Base-by-base conservation (phyloP, 352 stramenopile genomes). In the Pythium dissimile region DNA sequence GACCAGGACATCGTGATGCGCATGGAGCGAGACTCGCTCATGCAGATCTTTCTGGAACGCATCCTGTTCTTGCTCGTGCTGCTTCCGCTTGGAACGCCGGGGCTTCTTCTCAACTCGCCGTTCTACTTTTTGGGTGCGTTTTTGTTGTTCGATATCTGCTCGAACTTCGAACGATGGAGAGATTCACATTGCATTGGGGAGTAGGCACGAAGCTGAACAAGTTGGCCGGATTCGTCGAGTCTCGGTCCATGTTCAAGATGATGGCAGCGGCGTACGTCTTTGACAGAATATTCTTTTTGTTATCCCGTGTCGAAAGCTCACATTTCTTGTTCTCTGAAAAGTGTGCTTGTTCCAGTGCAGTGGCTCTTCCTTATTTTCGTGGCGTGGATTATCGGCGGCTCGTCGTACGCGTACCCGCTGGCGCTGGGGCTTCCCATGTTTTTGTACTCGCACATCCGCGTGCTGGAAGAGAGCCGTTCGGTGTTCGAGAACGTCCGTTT, bases 201-300 rank as follows among this genome's bases (percentile, higher is more conserved):
- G 16, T 31, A 90, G 80, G 73, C 26, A 75, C 60, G 24, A 91
- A 91, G 51, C 69, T 91, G 51, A 91, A 91, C 52, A 77, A 59
- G 30, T 48, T 83, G 2, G 81, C 81, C 4, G 81, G 81, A 9
- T 89, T 77, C 34, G 69, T 84, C 43, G 78, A 91, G 65, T 91
- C 78, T 21, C 84, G 79, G 64, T 88, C 76, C 5, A 88, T 89
- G 79, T 89, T 89, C 59, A 91, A 91, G 66, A 87, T 89, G 53
- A 85, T 88, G 48, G 78, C 75, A 12, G 76, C 73, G 9, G 69
- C 23, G 78, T 88, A 74, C 61, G 78, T 62, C 12, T n/a, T 24
- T 41, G 6, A 16, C 5, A 41, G 7, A 32, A 12, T 13, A n/a
- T 23, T 31, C 13, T 28, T 20, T 38, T 27, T 30, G n/a, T n/a